Evolutionary conservation across 139 green algal species (phyloP).

Genomic region (Chlorella sp.): DNA sequence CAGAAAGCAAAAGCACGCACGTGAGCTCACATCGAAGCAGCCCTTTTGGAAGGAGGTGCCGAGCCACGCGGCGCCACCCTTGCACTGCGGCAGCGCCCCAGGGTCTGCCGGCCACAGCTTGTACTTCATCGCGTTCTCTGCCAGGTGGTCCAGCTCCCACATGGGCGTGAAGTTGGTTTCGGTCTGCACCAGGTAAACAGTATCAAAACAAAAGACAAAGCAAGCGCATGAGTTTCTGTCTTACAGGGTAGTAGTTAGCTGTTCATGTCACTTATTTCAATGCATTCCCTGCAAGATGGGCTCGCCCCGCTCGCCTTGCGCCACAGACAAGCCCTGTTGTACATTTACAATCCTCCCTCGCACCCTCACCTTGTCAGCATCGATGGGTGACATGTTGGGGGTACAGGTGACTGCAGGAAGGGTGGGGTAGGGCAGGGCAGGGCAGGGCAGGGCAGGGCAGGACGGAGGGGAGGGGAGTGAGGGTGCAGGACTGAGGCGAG

Average conservation of each 20-base stretch:
- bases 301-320: no score
- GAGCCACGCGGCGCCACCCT: not conserved
- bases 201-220: no score
- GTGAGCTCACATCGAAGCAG: not conserved
- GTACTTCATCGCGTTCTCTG: constrained; percentile 16
- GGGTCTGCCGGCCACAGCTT: not conserved
- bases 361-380: not conserved
- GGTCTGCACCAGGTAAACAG: not conserved
- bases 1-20: no score
- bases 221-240: no score
- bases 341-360: no score
- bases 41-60: not conserved
- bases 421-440: not conserved
- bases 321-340: no score
- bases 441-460: not conserved
- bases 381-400: not conserved
- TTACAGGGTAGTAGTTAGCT: no score
- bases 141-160: constrained; percentile 22
- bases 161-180: constrained; percentile 19
- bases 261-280: no score
- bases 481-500: not conserved
- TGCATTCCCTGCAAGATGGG: no score
- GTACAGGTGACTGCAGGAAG: constrained; percentile 2
- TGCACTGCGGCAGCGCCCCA: not conserved
- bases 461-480: not conserved